These are phyloP conservation scores for Diospyros kaki DNA, from an alignment of 148 eudicot genomes.

Conservation along the genomic window DNA sequence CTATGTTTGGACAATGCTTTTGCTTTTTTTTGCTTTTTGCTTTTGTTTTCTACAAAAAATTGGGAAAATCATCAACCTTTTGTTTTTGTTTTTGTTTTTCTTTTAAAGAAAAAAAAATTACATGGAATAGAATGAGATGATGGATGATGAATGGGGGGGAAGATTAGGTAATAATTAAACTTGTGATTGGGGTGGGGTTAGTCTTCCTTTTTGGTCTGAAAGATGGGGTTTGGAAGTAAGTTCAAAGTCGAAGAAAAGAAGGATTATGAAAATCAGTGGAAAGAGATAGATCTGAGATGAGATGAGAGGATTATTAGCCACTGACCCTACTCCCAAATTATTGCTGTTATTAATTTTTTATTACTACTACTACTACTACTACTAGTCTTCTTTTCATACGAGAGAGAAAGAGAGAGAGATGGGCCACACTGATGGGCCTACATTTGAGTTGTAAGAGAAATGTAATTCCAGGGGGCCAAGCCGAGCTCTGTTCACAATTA, in stretches of 20 bases:
- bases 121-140: no score
- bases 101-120: no score
- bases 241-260: neutral
- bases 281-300: conserved; percentile 4
- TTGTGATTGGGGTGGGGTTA: conserved; percentile 8
- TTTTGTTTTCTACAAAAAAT: no score
- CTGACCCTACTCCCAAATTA: no score
- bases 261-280: conserved; percentile 13
- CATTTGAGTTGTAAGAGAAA: conserved; percentile 8
- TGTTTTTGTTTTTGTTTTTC: no score
- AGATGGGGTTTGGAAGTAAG: neutral
- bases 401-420: neutral
- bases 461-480: neutral
- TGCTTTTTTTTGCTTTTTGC: no score
- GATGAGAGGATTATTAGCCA: no score
- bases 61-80: no score
- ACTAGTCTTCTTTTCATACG: neutral
- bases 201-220: conserved; percentile 1
- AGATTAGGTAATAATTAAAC: conserved; percentile 6
- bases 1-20: no score
- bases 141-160: no score
- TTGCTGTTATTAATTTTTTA: no score
- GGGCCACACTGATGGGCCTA: conserved; percentile 18
- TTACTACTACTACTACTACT: neutral
- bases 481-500: conserved; percentile 7